Evolutionary conservation across 1,284 basidiomycete genomes (phyloP).

Genomic region (Leccinum pachyderme): DNA sequence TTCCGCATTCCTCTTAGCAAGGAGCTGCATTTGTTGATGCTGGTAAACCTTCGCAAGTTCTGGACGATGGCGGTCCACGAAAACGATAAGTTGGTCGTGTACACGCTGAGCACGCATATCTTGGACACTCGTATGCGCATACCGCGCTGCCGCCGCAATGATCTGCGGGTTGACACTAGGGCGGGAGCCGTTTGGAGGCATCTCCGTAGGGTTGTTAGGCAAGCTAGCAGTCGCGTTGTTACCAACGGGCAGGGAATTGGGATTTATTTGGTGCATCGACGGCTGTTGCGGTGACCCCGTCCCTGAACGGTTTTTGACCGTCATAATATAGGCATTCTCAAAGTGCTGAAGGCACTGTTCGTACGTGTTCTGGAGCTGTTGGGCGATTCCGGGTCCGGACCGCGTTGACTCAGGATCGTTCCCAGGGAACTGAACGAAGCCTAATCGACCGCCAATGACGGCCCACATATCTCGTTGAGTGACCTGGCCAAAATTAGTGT

Average conservation of each 20-base stretch:
- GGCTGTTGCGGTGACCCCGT: conserved; percentile 17
- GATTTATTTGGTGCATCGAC: conserved; percentile 14
- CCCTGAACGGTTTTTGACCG: conserved; percentile 22
- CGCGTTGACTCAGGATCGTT: conserved; percentile 54
- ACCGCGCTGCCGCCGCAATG: conserved; percentile 29
- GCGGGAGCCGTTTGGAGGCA: conserved; percentile 18
- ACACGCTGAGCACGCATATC: conserved; percentile 55
- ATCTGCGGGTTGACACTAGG: conserved; percentile 18
- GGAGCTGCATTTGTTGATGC: conserved; percentile 19
- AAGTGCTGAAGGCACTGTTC: conserved; percentile 55
- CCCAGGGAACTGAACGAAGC: conserved; percentile 59
- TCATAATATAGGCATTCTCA: conserved; percentile 51
- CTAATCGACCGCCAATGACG: conserved; percentile 61
- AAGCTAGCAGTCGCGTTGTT: conserved; percentile 16
- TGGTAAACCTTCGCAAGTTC: conserved; percentile 28
- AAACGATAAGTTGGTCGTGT: conserved; percentile 49
- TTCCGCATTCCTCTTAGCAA: conserved; percentile 26
- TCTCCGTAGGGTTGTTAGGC: conserved; percentile 23
- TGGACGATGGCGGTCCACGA: conserved; percentile 56
- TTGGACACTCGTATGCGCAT: conserved; percentile 42
- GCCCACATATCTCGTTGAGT: conserved; percentile 58
- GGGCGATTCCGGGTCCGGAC: conserved; percentile 57
- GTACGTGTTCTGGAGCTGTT: conserved; percentile 59
- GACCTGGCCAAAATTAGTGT: conserved; percentile 41
- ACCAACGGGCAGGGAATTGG: conserved; percentile 8